Evolutionary conservation across 176 grass and related monocot species (phyloP).

Genomic region (Carex myosuroides): DNA sequence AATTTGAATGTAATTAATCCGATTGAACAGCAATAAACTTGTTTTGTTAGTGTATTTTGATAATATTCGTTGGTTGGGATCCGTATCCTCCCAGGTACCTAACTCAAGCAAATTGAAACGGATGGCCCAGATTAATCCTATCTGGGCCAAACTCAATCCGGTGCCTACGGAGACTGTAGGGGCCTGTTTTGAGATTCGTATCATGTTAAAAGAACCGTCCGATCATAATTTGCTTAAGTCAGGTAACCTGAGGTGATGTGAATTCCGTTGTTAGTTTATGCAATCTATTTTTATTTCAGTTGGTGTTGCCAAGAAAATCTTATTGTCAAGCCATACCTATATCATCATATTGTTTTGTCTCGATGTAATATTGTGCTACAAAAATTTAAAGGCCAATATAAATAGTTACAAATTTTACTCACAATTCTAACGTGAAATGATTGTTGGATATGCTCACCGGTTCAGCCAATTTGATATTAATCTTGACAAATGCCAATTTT

Average conservation of each 20-base stretch:
- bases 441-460: too few species aligned
- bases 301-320: not conserved
- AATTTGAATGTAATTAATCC: not conserved
- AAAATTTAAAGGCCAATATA: not conserved
- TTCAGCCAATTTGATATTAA: not conserved
- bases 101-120: too few species aligned
- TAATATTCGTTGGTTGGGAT: too few species aligned
- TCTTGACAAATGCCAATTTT: not conserved
- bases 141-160: too few species aligned
- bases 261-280: not conserved
- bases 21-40: not conserved
- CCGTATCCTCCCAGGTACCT: too few species aligned
- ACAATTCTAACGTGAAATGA: too few species aligned
- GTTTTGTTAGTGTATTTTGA: not conserved
- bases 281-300: not conserved
- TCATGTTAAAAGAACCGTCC: too few species aligned
- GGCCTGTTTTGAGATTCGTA: too few species aligned
- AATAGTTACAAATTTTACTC: not conserved
- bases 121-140: too few species aligned
- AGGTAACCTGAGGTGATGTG: too few species aligned
- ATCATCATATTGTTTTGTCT: not conserved
- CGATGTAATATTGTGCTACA: not conserved
- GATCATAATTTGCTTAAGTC: too few species aligned
- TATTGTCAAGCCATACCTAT: not conserved
- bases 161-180: too few species aligned